Evolutionary conservation across 164 flowering plant species (phyloP).

Genomic region (Nymphaea thermarum): DNA sequence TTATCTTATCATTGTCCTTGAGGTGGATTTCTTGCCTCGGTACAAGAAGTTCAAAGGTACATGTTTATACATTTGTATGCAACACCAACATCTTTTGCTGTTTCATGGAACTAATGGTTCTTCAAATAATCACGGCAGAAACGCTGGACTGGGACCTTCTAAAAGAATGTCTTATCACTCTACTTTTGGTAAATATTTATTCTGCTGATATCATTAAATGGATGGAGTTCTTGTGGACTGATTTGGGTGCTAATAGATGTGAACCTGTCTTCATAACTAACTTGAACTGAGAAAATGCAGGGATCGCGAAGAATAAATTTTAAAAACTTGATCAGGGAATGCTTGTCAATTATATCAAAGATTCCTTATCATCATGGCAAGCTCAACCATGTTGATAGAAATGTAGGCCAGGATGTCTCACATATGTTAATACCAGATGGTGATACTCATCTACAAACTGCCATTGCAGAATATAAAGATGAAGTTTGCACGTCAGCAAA

Average conservation of each 20-base stretch:
- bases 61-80: neutral
- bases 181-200: constrained; percentile 48
- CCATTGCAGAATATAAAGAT: constrained; percentile 33
- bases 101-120: neutral
- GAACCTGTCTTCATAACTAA: neutral
- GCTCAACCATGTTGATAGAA: constrained; percentile 5
- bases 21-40: constrained; percentile 63
- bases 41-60: constrained; percentile 36
- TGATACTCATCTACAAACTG: constrained; percentile 26
- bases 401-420: neutral
- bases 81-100: neutral
- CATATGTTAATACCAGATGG: constrained; percentile 7
- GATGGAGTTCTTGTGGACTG: neutral
- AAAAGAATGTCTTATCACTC: constrained; percentile 53
- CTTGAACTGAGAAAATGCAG: constrained; percentile 19
- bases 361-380: constrained; percentile 13
- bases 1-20: constrained; percentile 61
- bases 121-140: constrained; percentile 30
- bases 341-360: constrained; percentile 29
- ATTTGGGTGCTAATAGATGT: neutral
- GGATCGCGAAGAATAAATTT: constrained; percentile 55
- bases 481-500: constrained; percentile 32
- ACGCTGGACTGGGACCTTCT: constrained; percentile 48
- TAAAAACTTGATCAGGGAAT: constrained; percentile 51
- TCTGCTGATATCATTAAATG: neutral